Evolutionary conservation across 1,284 basidiomycete species (phyloP).

Genomic region (Meripilus lineatus): DNA sequence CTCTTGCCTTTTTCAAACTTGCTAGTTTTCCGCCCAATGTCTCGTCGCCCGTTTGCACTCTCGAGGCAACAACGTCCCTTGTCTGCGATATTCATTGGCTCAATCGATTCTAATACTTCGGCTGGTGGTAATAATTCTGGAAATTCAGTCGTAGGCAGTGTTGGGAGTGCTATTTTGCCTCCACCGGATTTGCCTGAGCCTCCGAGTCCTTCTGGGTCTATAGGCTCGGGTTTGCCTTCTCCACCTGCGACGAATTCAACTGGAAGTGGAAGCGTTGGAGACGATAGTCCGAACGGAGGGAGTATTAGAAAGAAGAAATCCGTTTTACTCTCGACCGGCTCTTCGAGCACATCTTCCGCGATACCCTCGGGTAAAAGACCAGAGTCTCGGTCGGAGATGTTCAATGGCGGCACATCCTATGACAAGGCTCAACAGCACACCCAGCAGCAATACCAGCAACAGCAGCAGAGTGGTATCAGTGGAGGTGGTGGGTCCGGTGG

Average conservation of each 20-base stretch:
- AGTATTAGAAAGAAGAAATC: constrained; percentile 40
- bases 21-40: constrained; percentile 26
- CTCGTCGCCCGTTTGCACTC: constrained; percentile 24
- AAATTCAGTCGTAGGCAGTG: no score
- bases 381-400: constrained; percentile 27
- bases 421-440: constrained; percentile 20
- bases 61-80: constrained; percentile 32
- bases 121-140: constrained; percentile 26
- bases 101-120: constrained; percentile 31
- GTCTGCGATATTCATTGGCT: constrained; percentile 44
- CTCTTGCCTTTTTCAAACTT: constrained; percentile 24
- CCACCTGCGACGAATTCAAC: constrained; percentile 79
- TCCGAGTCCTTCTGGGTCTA: constrained; percentile 51
- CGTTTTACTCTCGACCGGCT: neutral
- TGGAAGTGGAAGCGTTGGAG: constrained; percentile 69
- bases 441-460: constrained; percentile 18
- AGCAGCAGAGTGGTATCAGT: constrained; percentile 27
- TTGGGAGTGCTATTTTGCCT: no score
- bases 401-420: constrained; percentile 21
- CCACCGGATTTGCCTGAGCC: constrained; percentile 51
- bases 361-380: no score
- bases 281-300: constrained; percentile 47
- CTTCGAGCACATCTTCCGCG: no score
- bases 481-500: no score
- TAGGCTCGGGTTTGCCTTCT: constrained; percentile 64